Evolutionary conservation across 495 filamentous ascomycete genomes (phyloP).

Genomic region (Podospora tetraspora): DNA sequence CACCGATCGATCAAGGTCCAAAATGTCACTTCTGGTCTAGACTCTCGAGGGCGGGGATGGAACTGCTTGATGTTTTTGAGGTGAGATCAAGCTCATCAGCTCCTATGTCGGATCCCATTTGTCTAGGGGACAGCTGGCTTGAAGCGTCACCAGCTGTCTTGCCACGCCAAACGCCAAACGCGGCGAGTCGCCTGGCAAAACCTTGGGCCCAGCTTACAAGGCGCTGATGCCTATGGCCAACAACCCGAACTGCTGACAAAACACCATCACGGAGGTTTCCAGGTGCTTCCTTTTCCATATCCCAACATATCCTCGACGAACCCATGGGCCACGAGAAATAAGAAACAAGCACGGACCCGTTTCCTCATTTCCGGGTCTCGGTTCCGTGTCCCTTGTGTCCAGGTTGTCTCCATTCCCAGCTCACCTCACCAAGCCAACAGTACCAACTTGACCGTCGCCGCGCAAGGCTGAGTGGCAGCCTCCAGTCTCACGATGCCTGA

Average conservation of each 20-base stretch:
- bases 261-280: neutral
- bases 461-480: neutral
- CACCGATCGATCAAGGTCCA: neutral
- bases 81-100: neutral
- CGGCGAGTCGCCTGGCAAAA: neutral
- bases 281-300: neutral
- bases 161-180: neutral
- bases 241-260: neutral
- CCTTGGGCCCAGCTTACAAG: neutral
- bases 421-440: too few species aligned
- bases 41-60: neutral
- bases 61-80: neutral
- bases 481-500: constrained; percentile 49
- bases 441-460: neutral
- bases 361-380: neutral
- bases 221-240: neutral
- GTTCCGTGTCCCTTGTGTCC: too few species aligned
- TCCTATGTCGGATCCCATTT: neutral
- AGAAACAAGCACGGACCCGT: neutral
- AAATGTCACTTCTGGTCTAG: neutral
- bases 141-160: neutral
- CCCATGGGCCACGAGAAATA: neutral
- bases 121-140: neutral
- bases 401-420: neutral
- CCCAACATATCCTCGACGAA: too few species aligned